Base-by-base conservation (phyloP, 345 rosid genomes). In the Psidium friedrichsthalianum region DNA sequence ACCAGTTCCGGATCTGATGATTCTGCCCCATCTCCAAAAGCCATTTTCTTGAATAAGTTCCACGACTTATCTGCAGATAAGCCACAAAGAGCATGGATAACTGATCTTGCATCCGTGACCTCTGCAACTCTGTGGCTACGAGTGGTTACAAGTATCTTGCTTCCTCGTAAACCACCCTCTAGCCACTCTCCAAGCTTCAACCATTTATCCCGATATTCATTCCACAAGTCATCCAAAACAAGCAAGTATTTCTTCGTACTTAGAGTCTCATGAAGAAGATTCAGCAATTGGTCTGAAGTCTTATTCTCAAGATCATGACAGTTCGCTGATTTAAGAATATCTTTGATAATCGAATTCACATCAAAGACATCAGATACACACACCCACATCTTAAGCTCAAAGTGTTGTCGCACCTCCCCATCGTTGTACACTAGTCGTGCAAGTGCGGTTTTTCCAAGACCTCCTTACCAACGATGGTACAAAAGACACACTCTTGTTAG, bases 91-190 rank as follows among this genome's bases (percentile, higher is more conserved):
- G 0, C 22, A 61, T 61, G 0, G 42, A 61, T 29, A 0, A 0
- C 11, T 3, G 42, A 29, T 7, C 15, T 15, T 0, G 0, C 11
- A 61, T 7, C 11, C 0, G 0, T 16, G 42, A 15, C 74, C 0
- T 0, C 15, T 0, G 42, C 74, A 0, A 29, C 74, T 0, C 0
- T 29, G 11, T 7, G 11, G 74, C 42, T 61, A 0, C 22, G 42
- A 29, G 74, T 61, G 5, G 74, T 61, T 6, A 61, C 21, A 14
- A 61, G 40, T 61, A 61, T 29, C 21, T 61, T 61, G 74, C 74
- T 61, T 1, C 40, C 74, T 1, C 0, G 21, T 27, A 0, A 0
- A 1, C 74, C 74, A 61, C 11, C 8, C 11, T 29, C 1, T 14
- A 61, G 40, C 74, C 74, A 61, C 0, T 29, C 5, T 61, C 21